Conservation (phyloP, 805 yeast species). For the Cyberlindnera euphorbiae region DNA sequence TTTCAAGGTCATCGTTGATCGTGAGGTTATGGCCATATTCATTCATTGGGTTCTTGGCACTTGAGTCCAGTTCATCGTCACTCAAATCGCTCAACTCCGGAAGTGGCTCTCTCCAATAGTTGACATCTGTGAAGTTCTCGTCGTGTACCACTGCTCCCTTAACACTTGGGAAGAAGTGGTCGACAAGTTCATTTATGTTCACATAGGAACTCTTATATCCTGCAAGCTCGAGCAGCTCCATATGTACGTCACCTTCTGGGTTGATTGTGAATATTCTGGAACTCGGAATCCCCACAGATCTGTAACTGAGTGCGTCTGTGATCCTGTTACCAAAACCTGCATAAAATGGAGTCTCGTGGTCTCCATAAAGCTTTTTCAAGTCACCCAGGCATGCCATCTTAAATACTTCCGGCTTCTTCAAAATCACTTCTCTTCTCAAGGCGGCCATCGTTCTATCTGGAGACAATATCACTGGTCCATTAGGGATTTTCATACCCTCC, state of each 20-base stretch:
- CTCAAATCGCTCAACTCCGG: constrained; percentile 55
- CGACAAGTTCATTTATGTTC: constrained; percentile 88
- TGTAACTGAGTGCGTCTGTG: constrained; percentile 91
- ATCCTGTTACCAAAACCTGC: constrained; percentile 98
- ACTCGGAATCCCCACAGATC: constrained; percentile 90
- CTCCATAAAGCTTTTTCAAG: constrained; percentile 65
- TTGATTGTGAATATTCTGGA: constrained; percentile 94
- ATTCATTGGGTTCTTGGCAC: constrained; percentile 11
- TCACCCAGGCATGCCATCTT: constrained; percentile 95
- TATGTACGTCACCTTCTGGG: constrained; percentile 94
- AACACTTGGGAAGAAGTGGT: constrained; percentile 94
- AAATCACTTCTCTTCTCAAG: constrained; percentile 79
- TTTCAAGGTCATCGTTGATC: constrained; percentile 17
- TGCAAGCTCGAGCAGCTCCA: constrained; percentile 91
- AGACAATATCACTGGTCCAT: constrained; percentile 89
- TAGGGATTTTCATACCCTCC: constrained; percentile 67
- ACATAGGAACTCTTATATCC: constrained; percentile 88
- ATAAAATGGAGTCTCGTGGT: constrained; percentile 71
- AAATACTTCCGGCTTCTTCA: constrained; percentile 96
- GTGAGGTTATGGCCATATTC: constrained; percentile 8
- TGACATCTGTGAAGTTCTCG: constrained; percentile 72
- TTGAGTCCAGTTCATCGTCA: constrained; percentile 34
- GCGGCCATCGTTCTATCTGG: constrained; percentile 98
- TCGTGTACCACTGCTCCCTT: constrained; percentile 24
- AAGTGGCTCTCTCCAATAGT: constrained; percentile 87